Base-by-base conservation (phyloP, 169 alveolate species). In the Babesia ovis region DNA sequence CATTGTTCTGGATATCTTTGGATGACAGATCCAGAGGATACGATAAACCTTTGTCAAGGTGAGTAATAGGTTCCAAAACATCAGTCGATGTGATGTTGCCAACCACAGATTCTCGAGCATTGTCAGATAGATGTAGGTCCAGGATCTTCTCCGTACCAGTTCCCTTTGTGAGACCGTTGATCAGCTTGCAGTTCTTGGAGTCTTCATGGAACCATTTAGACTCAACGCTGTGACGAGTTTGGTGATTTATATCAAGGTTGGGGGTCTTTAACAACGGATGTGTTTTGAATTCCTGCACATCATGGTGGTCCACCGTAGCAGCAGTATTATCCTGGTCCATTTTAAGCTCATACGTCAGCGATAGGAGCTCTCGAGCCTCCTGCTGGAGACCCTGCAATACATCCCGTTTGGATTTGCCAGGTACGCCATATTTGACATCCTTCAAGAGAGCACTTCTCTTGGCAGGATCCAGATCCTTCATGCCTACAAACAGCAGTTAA, bases 371-470 rank as follows among this genome's bases (percentile, higher is more conserved):
- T 12, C 37, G 27, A 1, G 74, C 74, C 61, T 64, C 74, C 51
- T 64, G 6, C 53, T 64, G 74, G 18, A 64, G 74, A 41, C 54
- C 74, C 61, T 64, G 50, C 48, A 64, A 25, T 16, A 64, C 62
- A 23, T 41, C 39, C 1, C 74, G 45, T 16, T 46, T 45, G 50
- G 22, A 6, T 18, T 22, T 27, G 39, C 5, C 22, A 4, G 39
- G 14, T 27, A 5, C 6, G 5, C 25, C 23, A 5, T 23, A 29
- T 25, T 43, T 60, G 51, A 22, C 32, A n/a, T 31, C 42, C 37
- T 22, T 42, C 42, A 16, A 3, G 68, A 12, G 31, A 11, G 27
- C 51, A 39, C 58, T n/a, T 11, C 14, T 6, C 58, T 50, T 50
- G 31, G 23, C 23, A n/a, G 58, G 23, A 23, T 50, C 58, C 14